Evolutionary conservation across 2,329 filamentous ascomycete genomes (phyloP), one percentile per base, ranked within the genome.

Genomic region (Calonectria henricotiae): DNA sequence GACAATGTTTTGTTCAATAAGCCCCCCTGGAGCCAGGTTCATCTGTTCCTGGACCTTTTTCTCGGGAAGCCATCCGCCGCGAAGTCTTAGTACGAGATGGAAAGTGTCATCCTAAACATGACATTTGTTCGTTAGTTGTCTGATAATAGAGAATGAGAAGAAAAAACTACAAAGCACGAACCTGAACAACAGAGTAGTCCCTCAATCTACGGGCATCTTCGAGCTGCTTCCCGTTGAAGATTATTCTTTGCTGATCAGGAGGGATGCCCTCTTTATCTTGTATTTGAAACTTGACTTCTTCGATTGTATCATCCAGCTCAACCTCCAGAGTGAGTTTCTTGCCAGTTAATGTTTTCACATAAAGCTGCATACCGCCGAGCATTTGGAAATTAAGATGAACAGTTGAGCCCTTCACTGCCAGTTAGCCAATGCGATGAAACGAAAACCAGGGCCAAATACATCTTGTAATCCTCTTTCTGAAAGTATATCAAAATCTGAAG

Each of bases 1-100:
- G 6, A 51, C 47, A 11, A 51, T 51, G 5, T 32, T 51, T 32
- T 51, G 47, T 6, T 4, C 1, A 20, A 51, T 51, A 23, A 32
- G 47, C 15, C 47, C 47, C 5, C 47, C 47, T 6, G 47, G 47
- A 12, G 47, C 47, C 17, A 51, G 9, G 47, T 51, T 51, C 47
- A 51, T 51, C 30, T 51, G 13, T 32, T 32, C 7, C 15, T 20
- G 27, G 0, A 13, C 25, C 1, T 27, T 9, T 15, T 13, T 5
- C 9, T 20, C 20, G 20, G 41, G 17, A 8, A 3, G 1, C 17
- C 23, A 12, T 9, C 47, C 47, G 5, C 47, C 47, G 3, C 47
- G 47, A 32, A 32, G 47, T 32, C 47, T 51, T 17, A 51, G 7
- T 1, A 51, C 27, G 5, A 51, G 7, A 9, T 32, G 47, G 5